Percentiles rank a stretch among this genome's conserved stretches.
These are phyloP conservation scores for Arabidopsis hybrid DNA, from an alignment of 441 rosid species.

Conservation along the genomic window DNA sequence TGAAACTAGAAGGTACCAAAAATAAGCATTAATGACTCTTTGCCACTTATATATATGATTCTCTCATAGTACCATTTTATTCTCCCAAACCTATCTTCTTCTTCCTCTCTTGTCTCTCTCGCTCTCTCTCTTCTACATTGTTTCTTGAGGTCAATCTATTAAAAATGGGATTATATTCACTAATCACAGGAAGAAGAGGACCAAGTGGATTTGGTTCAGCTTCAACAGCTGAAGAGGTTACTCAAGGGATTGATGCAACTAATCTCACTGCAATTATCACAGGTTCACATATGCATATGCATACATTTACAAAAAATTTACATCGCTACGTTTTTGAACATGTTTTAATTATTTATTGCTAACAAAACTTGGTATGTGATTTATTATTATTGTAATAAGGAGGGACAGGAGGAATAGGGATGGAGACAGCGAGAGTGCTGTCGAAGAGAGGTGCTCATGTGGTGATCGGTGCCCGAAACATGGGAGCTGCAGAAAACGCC, in stretches of 20 bases:
- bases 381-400: constrained; percentile 43
- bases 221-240: constrained; percentile 85
- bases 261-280: constrained; percentile 81
- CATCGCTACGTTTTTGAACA: no score
- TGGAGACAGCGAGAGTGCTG: constrained; percentile 85
- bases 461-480: constrained; percentile 82
- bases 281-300: constrained; percentile 47
- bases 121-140: constrained; percentile 11
- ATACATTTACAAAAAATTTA: no score
- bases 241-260: constrained; percentile 77
- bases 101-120: neutral
- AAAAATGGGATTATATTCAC: constrained; percentile 57
- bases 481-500: constrained; percentile 76
- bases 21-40: constrained; percentile 9
- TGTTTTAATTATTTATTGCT: neutral
- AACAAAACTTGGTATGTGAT: neutral
- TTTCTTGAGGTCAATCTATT: constrained; percentile 1
- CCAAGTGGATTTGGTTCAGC: constrained; percentile 96
- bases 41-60: constrained; percentile 37
- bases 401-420: constrained; percentile 90
- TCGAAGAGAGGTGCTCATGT: constrained; percentile 76
- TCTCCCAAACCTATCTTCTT: constrained; percentile 21
- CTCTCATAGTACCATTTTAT: constrained; percentile 24
- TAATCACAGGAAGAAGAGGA: constrained; percentile 81
- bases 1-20: constrained; percentile 35